Evolutionary conservation across 768 basidiomycete species (phyloP), one percentile per base, ranked within the genome.

Genomic region (Boletellus emodensis): DNA sequence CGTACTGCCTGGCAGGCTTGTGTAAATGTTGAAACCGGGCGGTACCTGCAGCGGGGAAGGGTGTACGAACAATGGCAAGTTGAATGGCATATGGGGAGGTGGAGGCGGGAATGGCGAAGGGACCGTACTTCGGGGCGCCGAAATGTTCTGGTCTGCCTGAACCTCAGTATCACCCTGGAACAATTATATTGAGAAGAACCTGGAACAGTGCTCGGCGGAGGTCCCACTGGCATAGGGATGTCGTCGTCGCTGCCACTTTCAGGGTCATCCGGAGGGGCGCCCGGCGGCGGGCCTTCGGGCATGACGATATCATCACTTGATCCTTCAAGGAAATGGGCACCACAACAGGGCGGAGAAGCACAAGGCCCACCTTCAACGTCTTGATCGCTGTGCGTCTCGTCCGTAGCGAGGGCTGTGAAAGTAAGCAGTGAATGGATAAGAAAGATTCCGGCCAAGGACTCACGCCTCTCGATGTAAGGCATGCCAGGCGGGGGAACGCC

Each of bases 401-500:
- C 83, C 11, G 80, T 79, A 28, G 74, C 66, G 3, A 83, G 70
- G 28, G 85, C 87, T 89, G 55, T 4, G 35, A 51, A 55, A 26
- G 39, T 54, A 26, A 51, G 20, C 17, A 53, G 20, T 9, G 24
- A 18, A 8, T 17, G 20, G 48, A 46, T 35, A 15, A 20, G 39
- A 40, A 39, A 9, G 20, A 40, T 40, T 38, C 36, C 13, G 34
- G 51, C 44, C 20, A 32, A n/a, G 33, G 5, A 74, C 87, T 70
- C 59, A 94, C 94, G 80, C 71, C 86, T 71, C 65, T 97, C 91
- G 50, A 81, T 72, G 68, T 96, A 97, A n/a, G 90, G 92, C 93
- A 96, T 91, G 7, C 95, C 95, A 12, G 94, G 95, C 37, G 94
- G 94, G 17, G 94, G 84, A 15, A 93, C 89, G 26, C 94, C 94